Evolutionary conservation across 2,329 filamentous ascomycete species (phyloP).

Genomic region (Sporothrix sp.): DNA sequence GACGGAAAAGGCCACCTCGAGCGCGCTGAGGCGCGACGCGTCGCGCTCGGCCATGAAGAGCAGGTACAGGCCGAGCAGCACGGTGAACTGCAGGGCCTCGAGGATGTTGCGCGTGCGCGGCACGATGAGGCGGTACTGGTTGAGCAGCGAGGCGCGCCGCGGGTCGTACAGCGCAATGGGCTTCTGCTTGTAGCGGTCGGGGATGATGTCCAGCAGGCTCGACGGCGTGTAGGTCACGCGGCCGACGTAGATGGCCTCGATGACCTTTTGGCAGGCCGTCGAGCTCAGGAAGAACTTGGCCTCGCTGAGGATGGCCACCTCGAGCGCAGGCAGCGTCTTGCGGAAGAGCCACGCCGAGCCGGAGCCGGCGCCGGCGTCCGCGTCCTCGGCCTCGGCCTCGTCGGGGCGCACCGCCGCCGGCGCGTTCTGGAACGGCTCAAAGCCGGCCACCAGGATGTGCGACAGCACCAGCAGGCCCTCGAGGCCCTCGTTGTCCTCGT

Average conservation of each 20-base stretch:
- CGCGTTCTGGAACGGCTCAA: conserved; percentile 77
- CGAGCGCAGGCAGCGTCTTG: conserved; percentile 63
- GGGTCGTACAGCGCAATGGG: conserved; percentile 76
- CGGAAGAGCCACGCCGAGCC: conserved; percentile 33
- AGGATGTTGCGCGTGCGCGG: conserved; percentile 67
- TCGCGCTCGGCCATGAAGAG: conserved; percentile 61
- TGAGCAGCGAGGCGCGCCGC: conserved; percentile 61
- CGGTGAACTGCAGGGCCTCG: conserved; percentile 63
- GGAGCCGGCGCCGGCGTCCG: background rate
- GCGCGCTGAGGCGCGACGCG: conserved; percentile 41
- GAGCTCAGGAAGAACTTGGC: conserved; percentile 70
- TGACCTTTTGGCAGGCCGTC: conserved; percentile 70
- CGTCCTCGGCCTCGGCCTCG: conserved; percentile 36
- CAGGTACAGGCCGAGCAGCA: conserved; percentile 60
- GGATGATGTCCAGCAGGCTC: conserved; percentile 72
- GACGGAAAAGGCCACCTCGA: conserved; percentile 59
- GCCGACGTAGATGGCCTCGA: conserved; percentile 73
- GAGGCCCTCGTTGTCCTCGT: conserved; percentile 64
- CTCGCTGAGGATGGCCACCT: conserved; percentile 74
- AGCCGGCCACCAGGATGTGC: conserved; percentile 72
- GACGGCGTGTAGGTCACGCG: conserved; percentile 74
- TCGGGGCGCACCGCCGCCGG: conserved; percentile 55
- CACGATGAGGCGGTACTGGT: conserved; percentile 78
- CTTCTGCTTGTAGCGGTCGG: conserved; percentile 76
- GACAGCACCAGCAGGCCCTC: conserved; percentile 63